Evolutionary conservation across 495 filamentous ascomycete genomes (phyloP), one percentile per base, ranked within the genome.

Genomic region (Aspergillus campestris): DNA sequence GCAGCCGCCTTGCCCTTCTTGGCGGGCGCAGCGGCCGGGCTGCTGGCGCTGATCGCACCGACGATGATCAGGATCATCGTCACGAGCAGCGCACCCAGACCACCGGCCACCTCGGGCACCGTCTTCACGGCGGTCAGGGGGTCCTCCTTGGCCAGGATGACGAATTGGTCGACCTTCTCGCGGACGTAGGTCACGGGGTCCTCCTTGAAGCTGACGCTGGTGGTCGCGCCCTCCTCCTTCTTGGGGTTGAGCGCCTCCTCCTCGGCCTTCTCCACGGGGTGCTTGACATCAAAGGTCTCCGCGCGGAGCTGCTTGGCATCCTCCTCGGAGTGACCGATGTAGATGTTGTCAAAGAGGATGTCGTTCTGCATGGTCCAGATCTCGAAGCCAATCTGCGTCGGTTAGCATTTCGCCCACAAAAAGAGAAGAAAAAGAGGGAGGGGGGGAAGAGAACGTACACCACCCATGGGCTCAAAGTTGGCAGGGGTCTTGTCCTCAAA

Each of bases 291-390:
- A 70, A 90, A 99, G 51, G 88, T 92, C 76, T 95, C 87, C 40
- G 86, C 69, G 65, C 91, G 84, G 53, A 99, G 74, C 72, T 89
- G 85, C 67, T 84, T 81, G 48, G 94, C 94, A 55, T 99, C 94
- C 61, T 86, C 88, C 54, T 87, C 67, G 36, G 94, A 99, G 82
- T 99, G 94, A 52, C 94, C 94, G 69, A 99, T 85, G 80, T 97
- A 99, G 78, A 99, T 89, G 82, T 99, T 99, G 81, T 97, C 89
- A 60, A 99, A 99, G 56, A 96, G 82, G 52, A 97, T 95, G 66
- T 96, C 86, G 67, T 83, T 94, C 64, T 95, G 92, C 92, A 98
- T 98, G 57, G 94, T 97, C 92, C 92, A 98, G 71, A 98, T 87
- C 71, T 97, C 94, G 57, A 95, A 96, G 56, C 92, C 91, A 73